These are phyloP conservation scores for Posidonia australis DNA, from an alignment of 106 monocot genomes.

Conservation along the genomic window DNA sequence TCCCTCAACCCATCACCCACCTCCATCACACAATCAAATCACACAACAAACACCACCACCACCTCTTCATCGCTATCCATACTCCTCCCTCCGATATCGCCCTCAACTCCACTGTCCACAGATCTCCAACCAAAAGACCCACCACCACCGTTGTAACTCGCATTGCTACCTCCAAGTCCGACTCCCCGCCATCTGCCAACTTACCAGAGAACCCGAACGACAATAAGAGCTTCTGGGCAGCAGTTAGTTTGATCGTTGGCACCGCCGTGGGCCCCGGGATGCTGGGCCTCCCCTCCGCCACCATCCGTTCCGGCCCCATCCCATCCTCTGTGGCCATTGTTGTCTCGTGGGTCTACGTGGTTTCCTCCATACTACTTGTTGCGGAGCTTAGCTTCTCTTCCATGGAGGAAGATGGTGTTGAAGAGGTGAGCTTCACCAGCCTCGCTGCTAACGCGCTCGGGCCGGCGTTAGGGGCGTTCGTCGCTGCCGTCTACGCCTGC, in stretches of 20 bases:
- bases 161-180: too few relatives aligned
- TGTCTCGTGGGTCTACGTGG: conserved; percentile 68
- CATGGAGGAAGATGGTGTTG: conserved; percentile 25
- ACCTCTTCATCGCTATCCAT: background rate
- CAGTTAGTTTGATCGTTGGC: conserved; percentile 58
- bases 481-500: conserved; percentile 45
- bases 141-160: background rate
- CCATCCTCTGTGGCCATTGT: conserved; percentile 58
- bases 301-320: conserved; percentile 43
- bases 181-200: too few relatives aligned
- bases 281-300: conserved; percentile 71
- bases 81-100: background rate
- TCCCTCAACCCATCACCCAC: too few relatives aligned
- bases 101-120: background rate
- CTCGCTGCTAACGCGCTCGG: conserved; percentile 45
- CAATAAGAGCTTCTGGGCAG: conserved; percentile 40
- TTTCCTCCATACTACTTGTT: conserved; percentile 65
- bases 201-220: background rate
- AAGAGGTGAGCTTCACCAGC: conserved; percentile 60
- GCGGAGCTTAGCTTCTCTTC: conserved; percentile 60
- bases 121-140: background rate
- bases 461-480: conserved; percentile 34
- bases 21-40: too few relatives aligned
- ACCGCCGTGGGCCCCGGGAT: conserved; percentile 76
- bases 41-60: background rate